Base-by-base conservation (phyloP, 2,329 filamentous ascomycete species). In the Arthrinium phaeospermum region DNA sequence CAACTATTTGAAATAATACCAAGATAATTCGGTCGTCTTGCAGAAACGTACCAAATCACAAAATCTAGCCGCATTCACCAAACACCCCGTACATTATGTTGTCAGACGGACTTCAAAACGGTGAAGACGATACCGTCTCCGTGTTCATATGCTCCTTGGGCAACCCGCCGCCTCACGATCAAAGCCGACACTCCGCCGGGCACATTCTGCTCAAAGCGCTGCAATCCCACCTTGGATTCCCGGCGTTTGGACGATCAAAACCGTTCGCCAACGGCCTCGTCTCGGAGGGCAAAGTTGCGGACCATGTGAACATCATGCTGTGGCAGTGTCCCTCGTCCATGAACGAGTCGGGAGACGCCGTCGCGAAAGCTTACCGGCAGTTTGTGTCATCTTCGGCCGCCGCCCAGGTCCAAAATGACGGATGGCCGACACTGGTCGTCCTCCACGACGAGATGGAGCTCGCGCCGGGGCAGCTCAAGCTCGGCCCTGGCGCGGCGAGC, bases 401-500 rank as follows among this genome's bases (percentile, higher is more conserved):
- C 34, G 10, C 7, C 8, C 10, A 2, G 27, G 27, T 27, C 34
- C 51, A 53, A 27, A 5, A 30, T 5, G 30, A 37, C 4, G 61
- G 24, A 41, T 53, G 69, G 37, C 72, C 72, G 27, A 68, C 70
- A 8, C 47, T 73, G 44, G 57, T 73, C 41, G 46, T 73, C 12
- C 70, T 73, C 41, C 68, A 73, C 57, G 72, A 73, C 51, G 72
- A 73, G 46, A 73, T 73, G 72, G 70, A 73, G 46, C 41, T 37
- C 12, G 57, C 67, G 2, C 72, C 72, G 6, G 72, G 67, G 12
- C 49, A 68, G 27, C 47, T 73, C 41, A 70, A 37, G 30, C 22
- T 70, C 37, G 53, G 72, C 10, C 37, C n/a, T 19, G 72, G 72
- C 22, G 27, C 53, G 44, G 19, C 68, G 16, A 73, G 72, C 45